These are phyloP conservation scores for Aurinia saxatilis DNA, from an alignment of 345 rosid species.

Conservation along the genomic window DNA sequence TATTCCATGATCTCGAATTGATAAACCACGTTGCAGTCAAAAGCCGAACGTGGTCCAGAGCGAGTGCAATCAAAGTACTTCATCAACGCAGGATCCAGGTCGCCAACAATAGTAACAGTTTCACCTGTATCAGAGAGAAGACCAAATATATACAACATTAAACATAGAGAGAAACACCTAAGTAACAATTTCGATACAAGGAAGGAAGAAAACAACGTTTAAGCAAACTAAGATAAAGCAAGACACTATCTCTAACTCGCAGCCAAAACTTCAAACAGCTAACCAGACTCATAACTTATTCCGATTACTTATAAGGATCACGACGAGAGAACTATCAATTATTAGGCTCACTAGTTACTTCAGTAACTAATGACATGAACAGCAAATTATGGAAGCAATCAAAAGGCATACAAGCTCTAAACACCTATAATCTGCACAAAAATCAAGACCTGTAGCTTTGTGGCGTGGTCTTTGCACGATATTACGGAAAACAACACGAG, in stretches of 20 bases:
- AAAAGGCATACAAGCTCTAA: not conserved
- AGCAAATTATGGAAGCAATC: not conserved
- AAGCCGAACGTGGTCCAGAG: conserved; percentile 87
- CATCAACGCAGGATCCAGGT: conserved; percentile 64
- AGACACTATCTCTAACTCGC: too few relatives aligned
- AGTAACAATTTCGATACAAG: not conserved
- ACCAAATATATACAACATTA: not conserved
- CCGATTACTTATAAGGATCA: not conserved
- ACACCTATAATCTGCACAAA: not conserved
- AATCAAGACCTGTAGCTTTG: conserved; percentile 62
- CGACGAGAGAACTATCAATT: not conserved
- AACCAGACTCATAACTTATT: too few relatives aligned
- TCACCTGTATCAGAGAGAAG: conserved; percentile 48
- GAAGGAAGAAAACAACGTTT: not conserved
- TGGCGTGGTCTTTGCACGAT: conserved; percentile 97
- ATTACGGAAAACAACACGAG: conserved; percentile 90
- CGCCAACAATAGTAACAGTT: conserved; percentile 87
- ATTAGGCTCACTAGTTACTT: not conserved
- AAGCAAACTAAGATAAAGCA: not conserved
- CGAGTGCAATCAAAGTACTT: conserved; percentile 92
- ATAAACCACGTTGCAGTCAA: conserved; percentile 85
- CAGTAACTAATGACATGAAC: not conserved
- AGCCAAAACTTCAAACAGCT: too few relatives aligned
- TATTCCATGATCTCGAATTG: conserved; percentile 98
- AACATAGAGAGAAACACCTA: not conserved